Evolutionary conservation across 768 basidiomycete genomes (phyloP), one percentile per base, ranked within the genome.

Genomic region (Tulasnella sp.): DNA sequence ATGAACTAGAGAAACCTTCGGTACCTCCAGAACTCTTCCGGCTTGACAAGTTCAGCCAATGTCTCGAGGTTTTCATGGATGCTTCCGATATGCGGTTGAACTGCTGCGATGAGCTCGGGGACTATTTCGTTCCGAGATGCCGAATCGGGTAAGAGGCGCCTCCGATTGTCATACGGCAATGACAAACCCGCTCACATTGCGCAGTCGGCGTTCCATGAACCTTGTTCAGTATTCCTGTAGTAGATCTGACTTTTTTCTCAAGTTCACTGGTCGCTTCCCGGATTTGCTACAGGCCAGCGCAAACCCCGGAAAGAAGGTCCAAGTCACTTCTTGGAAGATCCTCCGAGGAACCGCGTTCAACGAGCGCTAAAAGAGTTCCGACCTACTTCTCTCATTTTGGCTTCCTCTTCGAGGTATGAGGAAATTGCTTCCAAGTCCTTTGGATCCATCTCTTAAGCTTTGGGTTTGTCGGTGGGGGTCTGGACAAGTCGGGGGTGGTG

Each of bases 1-100:
- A 34, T 27, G 52, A 52, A 44, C 12, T 4, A n/a, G 31, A 31
- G 56, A 68, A 68, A 68, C 62, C 62, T 68, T 68, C 62, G 62
- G 62, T 68, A 81, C 81, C 78, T 81, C 81, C 81, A 82, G 38
- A 42, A 81, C 74, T 76, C 74, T 42, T 81, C 71, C 8, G 81
- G 81, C 38, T 68, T 81, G 21, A 82, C 76, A 16, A 79, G 48
- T 31, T 27, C 71, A 19, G 74, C 73, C 7, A 82, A 38, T 21
- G 76, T 74, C 27, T 36, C 78, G 39, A 75, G n/a, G 31, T 81
- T 24, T 18, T 73, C 48, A 27, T 80, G 71, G 24, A 74, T 44
- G 62, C 40, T 71, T 27, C 52, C 40, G 24, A 81, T 44, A 14
- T 73, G 21, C 18, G 80, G 80, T n/a, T 42, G 62, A 21, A 80